Evolutionary conservation across 352 stramenopile genomes (phyloP).

Genomic region (Pythium dissimile): DNA sequence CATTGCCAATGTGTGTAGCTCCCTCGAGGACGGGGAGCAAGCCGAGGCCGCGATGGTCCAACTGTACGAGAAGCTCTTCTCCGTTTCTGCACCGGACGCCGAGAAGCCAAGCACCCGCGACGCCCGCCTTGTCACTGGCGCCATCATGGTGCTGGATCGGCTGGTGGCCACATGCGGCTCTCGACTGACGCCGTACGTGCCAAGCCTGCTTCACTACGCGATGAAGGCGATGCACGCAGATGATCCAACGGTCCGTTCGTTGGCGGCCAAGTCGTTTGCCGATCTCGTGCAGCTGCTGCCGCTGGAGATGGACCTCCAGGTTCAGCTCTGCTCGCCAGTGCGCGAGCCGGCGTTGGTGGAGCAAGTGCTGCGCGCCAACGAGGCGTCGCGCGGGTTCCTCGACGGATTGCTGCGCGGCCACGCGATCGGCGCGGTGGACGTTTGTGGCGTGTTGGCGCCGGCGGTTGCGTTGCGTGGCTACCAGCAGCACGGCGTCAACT

Average conservation of each 20-base stretch:
- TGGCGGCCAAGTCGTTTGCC: slow-evolving; percentile 63
- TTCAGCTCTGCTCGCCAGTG: slow-evolving; percentile 1
- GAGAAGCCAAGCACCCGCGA: background rate
- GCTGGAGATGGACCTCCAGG: slow-evolving; percentile 66
- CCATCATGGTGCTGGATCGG: slow-evolving; percentile 56
- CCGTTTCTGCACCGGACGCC: too few relatives aligned
- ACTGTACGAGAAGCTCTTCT: slow-evolving; percentile 52
- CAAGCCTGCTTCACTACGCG: slow-evolving; percentile 62
- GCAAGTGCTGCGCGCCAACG: slow-evolving; percentile 39
- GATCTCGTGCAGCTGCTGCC: slow-evolving; percentile 67
- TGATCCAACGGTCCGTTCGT: slow-evolving; percentile 30
- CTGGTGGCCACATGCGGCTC: slow-evolving; percentile 34
- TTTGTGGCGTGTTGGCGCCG: slow-evolving; percentile 27
- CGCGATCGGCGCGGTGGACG: slow-evolving; percentile 40
- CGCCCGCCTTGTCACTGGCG: slow-evolving; percentile 23
- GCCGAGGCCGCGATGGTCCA: slow-evolving; percentile 26
- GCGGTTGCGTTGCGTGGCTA: slow-evolving; percentile 51
- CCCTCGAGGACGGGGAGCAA: background rate
- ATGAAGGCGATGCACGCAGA: slow-evolving; percentile 67
- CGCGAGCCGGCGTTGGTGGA: slow-evolving; percentile 10
- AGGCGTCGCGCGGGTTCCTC: slow-evolving; percentile 63
- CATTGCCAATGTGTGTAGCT: slow-evolving; percentile 32
- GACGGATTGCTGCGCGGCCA: slow-evolving; percentile 58
- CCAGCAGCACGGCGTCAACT: slow-evolving; percentile 78
- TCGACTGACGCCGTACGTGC: slow-evolving; percentile 50